These are phyloP conservation scores for Heimioporus punctisporus DNA, from an alignment of 1,284 basidiomycete genomes.

Conservation along the genomic window DNA sequence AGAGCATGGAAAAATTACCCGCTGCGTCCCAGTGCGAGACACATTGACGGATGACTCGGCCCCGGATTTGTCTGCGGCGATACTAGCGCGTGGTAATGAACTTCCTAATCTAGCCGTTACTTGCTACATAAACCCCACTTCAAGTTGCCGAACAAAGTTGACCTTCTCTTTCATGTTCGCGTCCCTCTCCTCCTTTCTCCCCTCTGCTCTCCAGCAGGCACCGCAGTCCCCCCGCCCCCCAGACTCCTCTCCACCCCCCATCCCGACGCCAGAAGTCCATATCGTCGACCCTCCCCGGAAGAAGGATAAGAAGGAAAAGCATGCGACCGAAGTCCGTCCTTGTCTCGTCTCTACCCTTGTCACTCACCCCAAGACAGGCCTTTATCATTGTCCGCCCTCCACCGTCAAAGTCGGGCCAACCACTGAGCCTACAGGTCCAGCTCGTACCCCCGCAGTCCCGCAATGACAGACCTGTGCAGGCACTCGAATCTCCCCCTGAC, in stretches of 20 bases:
- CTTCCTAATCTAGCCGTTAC: slow-evolving; percentile 3
- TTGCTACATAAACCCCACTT: slow-evolving; percentile 17
- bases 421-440: slow-evolving; percentile 93
- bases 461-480: slow-evolving; percentile 36
- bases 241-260: slow-evolving; percentile 20
- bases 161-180: slow-evolving; percentile 52
- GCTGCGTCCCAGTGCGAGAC: too few relatives aligned
- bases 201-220: slow-evolving; percentile 48
- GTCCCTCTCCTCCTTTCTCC: slow-evolving; percentile 60
- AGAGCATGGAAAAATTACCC: too few relatives aligned
- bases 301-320: slow-evolving; percentile 47
- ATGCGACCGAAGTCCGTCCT: slow-evolving; percentile 53
- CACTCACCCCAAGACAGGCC: slow-evolving; percentile 50
- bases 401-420: slow-evolving; percentile 82
- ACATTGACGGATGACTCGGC: too few relatives aligned
- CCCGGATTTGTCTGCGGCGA: too few relatives aligned
- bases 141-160: not conserved
- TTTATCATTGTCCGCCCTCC: slow-evolving; percentile 88
- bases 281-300: slow-evolving; percentile 26
- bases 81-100: slow-evolving; percentile 5
- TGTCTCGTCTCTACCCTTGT: not conserved
- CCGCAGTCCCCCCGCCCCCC: slow-evolving; percentile 14
- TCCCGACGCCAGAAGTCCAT: not conserved
- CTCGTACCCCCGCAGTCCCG: slow-evolving; percentile 75
- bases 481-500: slow-evolving; percentile 35